Evolutionary conservation across 176 grass and related monocot species (phyloP), one percentile per base, ranked within the genome.

Genomic region (Cenchrus americanus): DNA sequence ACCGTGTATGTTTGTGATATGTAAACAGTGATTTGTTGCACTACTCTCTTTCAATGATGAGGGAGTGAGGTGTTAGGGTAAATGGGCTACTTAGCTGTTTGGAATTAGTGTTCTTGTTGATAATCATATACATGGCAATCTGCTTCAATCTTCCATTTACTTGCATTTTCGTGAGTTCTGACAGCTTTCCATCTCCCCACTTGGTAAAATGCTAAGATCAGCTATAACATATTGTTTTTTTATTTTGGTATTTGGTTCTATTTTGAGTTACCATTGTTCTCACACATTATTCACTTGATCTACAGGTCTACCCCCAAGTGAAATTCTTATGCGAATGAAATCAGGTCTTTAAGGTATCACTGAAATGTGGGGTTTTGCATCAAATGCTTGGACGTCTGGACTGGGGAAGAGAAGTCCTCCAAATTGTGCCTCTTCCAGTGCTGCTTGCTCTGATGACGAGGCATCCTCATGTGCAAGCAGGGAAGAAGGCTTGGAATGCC

Each of bases 401-500:
- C 46, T 87, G 54, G 71, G 77, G 40, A 87, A 84, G 78, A 92
- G 73, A 76, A 87, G 55, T 21, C 62, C 82, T 49, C 87, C 69
- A 57, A 89, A 80, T 27, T 68, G 82, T 40, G 75, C 48, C 66
- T 69, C 63, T 30, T 81, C 87, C 11, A 76, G 66, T 62, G 78
- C 41, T 72, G 87, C 91, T 68, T 86, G 77, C 74, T 94, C 87
- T 55, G 94, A 97, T 42, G 92, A 94, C 1, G 91, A 97, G 76
- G 83, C 82, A 79, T 94, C 87, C 80, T 97, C 85, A 4, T 97
- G 92, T 65, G 75, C 75, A 75, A 89, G 87, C 62, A 87, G 82
- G 27, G 92, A 90, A 80, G 77, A 80, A 86, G 94, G 87, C n/a
- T 48, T 97, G 0, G 92, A 97, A 85, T 97, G 91, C 48, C 94